These are phyloP conservation scores for Phytophthora pistaciae DNA, from an alignment of 352 stramenopile species.

Conservation along the genomic window DNA sequence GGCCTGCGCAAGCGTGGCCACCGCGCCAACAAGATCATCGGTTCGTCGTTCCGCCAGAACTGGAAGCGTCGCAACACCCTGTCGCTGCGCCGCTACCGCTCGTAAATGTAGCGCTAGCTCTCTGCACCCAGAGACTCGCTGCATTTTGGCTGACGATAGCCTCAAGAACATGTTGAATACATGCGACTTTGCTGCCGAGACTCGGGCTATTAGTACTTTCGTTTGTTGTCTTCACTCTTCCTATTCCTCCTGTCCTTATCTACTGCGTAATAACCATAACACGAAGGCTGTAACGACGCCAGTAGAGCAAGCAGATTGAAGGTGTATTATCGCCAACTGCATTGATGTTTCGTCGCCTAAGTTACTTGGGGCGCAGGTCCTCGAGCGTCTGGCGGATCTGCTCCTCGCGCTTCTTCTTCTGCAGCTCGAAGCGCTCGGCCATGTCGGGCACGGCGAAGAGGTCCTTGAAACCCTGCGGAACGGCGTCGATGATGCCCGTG, in stretches of 20 bases:
- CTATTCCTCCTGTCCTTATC: not conserved
- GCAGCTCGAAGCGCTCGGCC: constrained; percentile 70
- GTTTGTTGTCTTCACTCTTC: not conserved
- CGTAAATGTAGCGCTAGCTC: constrained; percentile 50
- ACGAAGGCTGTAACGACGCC: not conserved
- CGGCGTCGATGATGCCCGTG: constrained; percentile 76
- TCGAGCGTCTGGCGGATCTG: constrained; percentile 83
- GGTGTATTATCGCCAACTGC: not conserved
- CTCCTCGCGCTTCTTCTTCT: constrained; percentile 74
- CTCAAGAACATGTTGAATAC: constrained; percentile 42
- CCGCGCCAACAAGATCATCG: constrained; percentile 99
- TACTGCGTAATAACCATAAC: not conserved
- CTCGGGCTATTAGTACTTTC: constrained; percentile 10
- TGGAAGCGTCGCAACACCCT: constrained; percentile 99
- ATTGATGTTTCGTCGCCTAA: not conserved
- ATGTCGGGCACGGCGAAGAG: constrained; percentile 73
- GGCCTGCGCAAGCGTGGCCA: constrained; percentile 99
- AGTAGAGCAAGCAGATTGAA: not conserved
- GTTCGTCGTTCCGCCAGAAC: constrained; percentile 96
- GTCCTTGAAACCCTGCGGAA: constrained; percentile 75
- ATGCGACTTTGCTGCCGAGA: constrained; percentile 54
- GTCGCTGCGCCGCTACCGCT: constrained; percentile 99
- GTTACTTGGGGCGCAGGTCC: constrained; percentile 72
- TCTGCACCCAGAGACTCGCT: constrained; percentile 33
- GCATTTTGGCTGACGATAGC: constrained; percentile 32